A percentile compares a stretch with the other conserved stretches of the same genome.
phyloP scores from a whole-genome alignment of 2,329 filamentous ascomycete genomes.

The Xylariaceae sp. region DNA sequence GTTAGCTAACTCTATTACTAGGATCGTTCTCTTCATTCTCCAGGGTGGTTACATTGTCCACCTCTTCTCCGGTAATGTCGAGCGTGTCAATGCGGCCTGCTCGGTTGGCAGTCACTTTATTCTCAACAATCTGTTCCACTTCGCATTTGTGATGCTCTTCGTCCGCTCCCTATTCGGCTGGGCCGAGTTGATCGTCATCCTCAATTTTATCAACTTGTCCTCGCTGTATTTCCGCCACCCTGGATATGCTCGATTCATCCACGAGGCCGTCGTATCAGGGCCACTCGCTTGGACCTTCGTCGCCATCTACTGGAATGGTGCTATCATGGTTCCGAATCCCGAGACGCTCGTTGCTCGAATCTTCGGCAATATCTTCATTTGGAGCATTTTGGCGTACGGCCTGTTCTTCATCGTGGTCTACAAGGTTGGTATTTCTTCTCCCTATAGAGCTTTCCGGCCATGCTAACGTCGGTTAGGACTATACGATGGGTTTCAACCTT shows the following conservation, averaged over 20 bases:
- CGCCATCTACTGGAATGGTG: slow-evolving; percentile 88
- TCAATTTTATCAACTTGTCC: slow-evolving; percentile 84
- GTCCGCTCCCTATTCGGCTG: slow-evolving; percentile 76
- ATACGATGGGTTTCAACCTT: slow-evolving; percentile 80
- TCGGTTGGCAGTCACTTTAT: slow-evolving; percentile 87
- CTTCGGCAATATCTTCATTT: slow-evolving; percentile 86
- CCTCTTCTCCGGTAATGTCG: slow-evolving; percentile 72
- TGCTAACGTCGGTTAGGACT: slow-evolving; percentile 55
- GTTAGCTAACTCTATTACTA: slow-evolving; percentile 42
- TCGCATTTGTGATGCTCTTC: slow-evolving; percentile 84
- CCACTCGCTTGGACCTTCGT: slow-evolving; percentile 88
- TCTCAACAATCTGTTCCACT: slow-evolving; percentile 81
- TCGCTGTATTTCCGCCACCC: slow-evolving; percentile 82
- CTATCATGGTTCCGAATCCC: slow-evolving; percentile 76
- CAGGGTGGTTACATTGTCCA: slow-evolving; percentile 79
- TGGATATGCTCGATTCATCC: slow-evolving; percentile 74
- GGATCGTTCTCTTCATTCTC: slow-evolving; percentile 75
- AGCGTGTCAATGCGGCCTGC: slow-evolving; percentile 71
- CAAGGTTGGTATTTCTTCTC: slow-evolving; percentile 59
- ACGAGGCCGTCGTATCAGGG: slow-evolving; percentile 75
- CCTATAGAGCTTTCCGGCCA: slow-evolving; percentile 6
- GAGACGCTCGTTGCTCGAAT: slow-evolving; percentile 73
- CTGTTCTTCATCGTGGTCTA: slow-evolving; percentile 76
- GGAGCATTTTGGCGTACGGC: slow-evolving; percentile 80
- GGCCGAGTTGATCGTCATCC: slow-evolving; percentile 75